These are phyloP conservation scores for Apodospora peruviana DNA, from an alignment of 495 filamentous ascomycete genomes.

Conservation along the genomic window DNA sequence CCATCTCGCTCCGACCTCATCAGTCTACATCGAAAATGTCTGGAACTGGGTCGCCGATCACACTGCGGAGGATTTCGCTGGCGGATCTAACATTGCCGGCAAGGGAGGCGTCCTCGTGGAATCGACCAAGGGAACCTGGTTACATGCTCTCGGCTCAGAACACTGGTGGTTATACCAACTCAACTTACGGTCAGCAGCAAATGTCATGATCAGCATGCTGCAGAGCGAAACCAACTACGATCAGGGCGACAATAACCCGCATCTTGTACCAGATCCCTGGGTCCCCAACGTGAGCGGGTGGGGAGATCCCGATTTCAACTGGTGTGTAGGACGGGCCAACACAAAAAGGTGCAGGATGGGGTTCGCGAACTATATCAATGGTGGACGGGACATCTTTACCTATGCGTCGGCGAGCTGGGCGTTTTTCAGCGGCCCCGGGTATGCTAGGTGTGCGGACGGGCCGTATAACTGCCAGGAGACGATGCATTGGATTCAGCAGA, in stretches of 20 bases:
- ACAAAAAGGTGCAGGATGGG: slow-evolving; percentile 38
- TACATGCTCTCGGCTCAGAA: slow-evolving; percentile 66
- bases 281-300: slow-evolving; percentile 31
- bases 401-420: slow-evolving; percentile 62
- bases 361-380: slow-evolving; percentile 49
- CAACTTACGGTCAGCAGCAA: slow-evolving; percentile 62
- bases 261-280: slow-evolving; percentile 43
- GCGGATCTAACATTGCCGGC: slow-evolving; percentile 37
- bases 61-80: slow-evolving; percentile 53
- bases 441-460: slow-evolving; percentile 25
- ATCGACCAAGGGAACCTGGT: slow-evolving; percentile 53
- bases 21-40: slow-evolving; percentile 60
- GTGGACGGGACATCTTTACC: slow-evolving; percentile 47
- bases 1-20: slow-evolving; percentile 55
- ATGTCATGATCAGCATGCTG: slow-evolving; percentile 73
- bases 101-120: slow-evolving; percentile 53
- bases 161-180: slow-evolving; percentile 75
- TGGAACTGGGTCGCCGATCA: slow-evolving; percentile 75
- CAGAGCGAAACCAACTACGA: slow-evolving; percentile 91
- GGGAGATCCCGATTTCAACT: slow-evolving; percentile 54
- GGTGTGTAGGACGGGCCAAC: slow-evolving; percentile 17
- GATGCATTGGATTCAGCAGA: slow-evolving; percentile 32
- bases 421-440: slow-evolving; percentile 56
- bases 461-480: slow-evolving; percentile 27
- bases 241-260: slow-evolving; percentile 66